Evolutionary conservation across 805 yeast species (phyloP), one percentile per base, ranked within the genome.

Genomic region (Candida ipomoeae): DNA sequence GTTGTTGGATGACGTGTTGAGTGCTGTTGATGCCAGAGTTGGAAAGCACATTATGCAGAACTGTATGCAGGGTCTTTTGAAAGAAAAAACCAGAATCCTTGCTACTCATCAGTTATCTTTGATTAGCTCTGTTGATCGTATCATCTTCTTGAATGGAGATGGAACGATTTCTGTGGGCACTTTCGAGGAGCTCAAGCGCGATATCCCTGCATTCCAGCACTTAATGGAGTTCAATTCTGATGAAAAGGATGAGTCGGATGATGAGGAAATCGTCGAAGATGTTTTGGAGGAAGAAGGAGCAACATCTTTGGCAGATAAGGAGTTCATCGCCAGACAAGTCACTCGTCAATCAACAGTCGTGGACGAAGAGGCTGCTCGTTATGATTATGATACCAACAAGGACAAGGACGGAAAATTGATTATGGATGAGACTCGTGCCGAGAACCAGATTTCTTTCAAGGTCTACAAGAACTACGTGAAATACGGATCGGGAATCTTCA

Each of bases 1-100:
- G 38, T 66, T 88, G 46, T 67, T 88, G 47, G 96, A 88, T 62
- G 96, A 88, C 63, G 89, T 87, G 14, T 73, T 88, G 50, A 81
- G 88, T 69, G 95, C 96, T 5, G 95, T 88, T 6, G 96, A 88
- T 66, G 89, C 92, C 32, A 82, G 87, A 60, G 95, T 87, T 41
- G 95, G 94, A n/a, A 80, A 79, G 50, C 89, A 84, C 59, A 85
- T 88, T 46, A 80, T 87, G 78, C 76, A 81, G 48, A 73, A 80
- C 38, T 89, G 96, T 66, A 65, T 89, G 40, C 55, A 78, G 53
- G 90, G 87, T 0, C 52, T 81, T 26, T 62, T 89, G 52, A 67
- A 69, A 38, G 65, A 67, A 17, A 81, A 78, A 59, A 89, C 96
- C 0, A 75, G 94, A 58, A 60, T 89, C 10, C 72, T 89, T 59